These are phyloP conservation scores for Ilyonectria mors-panacis DNA, from an alignment of 2,329 filamentous ascomycete genomes.

Conservation along the genomic window DNA sequence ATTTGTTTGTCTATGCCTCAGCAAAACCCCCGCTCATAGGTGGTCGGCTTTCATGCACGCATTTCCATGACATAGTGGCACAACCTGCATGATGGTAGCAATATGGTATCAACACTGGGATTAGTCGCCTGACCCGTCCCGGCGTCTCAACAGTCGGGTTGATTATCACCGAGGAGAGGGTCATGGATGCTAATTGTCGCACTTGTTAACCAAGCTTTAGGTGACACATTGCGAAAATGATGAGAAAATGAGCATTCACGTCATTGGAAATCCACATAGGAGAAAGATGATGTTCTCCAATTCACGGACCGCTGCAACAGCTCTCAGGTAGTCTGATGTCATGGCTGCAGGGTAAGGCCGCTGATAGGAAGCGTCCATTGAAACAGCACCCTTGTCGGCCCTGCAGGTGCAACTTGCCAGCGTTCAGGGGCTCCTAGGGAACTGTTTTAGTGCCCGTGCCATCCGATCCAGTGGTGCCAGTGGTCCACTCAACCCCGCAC, in stretches of 20 bases:
- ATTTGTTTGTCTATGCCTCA: constrained; percentile 21
- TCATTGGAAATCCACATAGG: background rate
- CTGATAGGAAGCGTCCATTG: background rate
- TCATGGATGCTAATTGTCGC: background rate
- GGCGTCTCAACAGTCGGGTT: background rate
- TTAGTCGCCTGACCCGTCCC: background rate
- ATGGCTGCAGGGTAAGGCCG: background rate
- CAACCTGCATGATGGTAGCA: background rate
- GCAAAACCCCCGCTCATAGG: background rate
- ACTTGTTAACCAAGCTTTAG: background rate
- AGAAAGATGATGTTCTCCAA: background rate
- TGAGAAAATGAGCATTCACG: background rate
- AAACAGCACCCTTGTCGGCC: background rate
- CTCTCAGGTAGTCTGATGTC: background rate
- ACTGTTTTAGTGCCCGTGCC: constrained; percentile 42
- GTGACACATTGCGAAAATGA: background rate
- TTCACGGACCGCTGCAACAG: background rate
- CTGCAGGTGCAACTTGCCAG: background rate
- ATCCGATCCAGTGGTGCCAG: constrained; percentile 39
- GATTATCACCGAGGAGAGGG: background rate
- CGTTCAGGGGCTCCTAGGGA: constrained; percentile 18
- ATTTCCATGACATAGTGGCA: background rate
- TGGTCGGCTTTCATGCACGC: constrained; percentile 15
- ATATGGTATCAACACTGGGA: background rate
- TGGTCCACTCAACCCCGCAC: constrained; percentile 41